Percentiles rank a stretch among this genome's conserved stretches.
These are phyloP conservation scores for Marchantia polymorpha DNA, from an alignment of 225 moss, liverwort and hornwort genomes.

Conservation along the genomic window DNA sequence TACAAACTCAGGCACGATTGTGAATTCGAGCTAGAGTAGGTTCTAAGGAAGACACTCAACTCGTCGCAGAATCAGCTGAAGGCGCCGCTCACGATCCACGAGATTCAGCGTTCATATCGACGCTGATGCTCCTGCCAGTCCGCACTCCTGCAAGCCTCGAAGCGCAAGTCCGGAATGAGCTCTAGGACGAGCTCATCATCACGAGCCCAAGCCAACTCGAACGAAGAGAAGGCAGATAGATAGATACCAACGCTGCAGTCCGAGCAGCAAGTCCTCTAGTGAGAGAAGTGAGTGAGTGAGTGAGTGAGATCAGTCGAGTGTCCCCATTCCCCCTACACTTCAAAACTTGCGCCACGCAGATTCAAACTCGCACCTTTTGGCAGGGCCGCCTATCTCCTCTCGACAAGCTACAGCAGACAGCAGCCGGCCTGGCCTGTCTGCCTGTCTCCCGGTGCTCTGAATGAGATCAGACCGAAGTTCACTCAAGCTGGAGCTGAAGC, in stretches of 20 bases:
- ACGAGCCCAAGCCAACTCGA: neutral
- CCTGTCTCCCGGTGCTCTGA: neutral
- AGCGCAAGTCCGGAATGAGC: neutral
- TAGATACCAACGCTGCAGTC: neutral
- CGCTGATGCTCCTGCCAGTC: neutral
- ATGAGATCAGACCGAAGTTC: too few species aligned
- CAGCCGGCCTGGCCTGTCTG: neutral
- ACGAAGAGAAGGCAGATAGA: neutral
- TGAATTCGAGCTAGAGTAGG: neutral
- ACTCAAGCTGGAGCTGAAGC: neutral
- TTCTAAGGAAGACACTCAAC: neutral
- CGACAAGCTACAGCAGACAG: neutral
- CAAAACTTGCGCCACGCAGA: neutral
- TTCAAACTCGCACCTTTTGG: conserved; percentile 9
- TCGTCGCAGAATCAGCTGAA: neutral
- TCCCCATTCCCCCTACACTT: too few species aligned
- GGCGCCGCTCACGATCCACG: neutral
- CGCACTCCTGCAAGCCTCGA: neutral
- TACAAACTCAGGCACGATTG: neutral
- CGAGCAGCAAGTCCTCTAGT: too few species aligned
- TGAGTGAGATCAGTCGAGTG: too few species aligned
- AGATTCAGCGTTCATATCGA: neutral
- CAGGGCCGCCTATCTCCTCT: neutral
- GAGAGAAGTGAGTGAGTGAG: too few species aligned
- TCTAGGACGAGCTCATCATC: neutral